These are phyloP conservation scores for Withania somnifera DNA, from an alignment of 305 asterid genomes.

Conservation along the genomic window DNA sequence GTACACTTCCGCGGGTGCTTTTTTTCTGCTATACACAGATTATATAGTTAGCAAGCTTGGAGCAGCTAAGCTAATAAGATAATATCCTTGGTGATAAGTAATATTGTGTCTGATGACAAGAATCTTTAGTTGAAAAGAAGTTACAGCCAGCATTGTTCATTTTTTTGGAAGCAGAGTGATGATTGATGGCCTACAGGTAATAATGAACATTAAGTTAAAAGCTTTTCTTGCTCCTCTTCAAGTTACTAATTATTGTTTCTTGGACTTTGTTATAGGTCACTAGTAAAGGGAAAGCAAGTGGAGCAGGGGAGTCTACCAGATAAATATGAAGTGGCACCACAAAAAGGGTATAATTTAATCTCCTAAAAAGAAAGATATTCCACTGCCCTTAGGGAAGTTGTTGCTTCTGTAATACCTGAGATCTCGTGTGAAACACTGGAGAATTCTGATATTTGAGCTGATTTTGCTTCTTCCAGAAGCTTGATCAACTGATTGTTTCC, in stretches of 20 bases:
- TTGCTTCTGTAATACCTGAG: constrained; percentile 30
- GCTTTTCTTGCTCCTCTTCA: background rate
- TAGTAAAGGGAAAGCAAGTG: too few species aligned
- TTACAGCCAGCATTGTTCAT: background rate
- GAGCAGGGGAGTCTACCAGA: background rate
- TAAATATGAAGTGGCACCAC: background rate
- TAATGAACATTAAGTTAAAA: background rate
- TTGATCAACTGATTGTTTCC: constrained; percentile 59
- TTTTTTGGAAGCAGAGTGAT: background rate
- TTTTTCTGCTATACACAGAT: constrained; percentile 21
- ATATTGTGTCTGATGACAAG: background rate
- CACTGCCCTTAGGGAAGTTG: background rate
- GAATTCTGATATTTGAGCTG: constrained; percentile 25
- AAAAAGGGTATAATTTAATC: background rate
- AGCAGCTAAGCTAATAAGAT: background rate
- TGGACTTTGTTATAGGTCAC: too few species aligned
- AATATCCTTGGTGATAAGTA: background rate
- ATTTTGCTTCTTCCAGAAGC: constrained; percentile 55
- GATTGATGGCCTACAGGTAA: background rate
- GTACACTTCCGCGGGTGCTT: constrained; percentile 44
- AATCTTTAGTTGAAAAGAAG: background rate
- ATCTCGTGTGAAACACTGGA: constrained; percentile 25
- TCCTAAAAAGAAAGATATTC: background rate
- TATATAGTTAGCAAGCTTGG: background rate
- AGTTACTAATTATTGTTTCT: background rate